Conservation (phyloP, 768 basidiomycete genomes). For the Pulveroboletus sp. region DNA sequence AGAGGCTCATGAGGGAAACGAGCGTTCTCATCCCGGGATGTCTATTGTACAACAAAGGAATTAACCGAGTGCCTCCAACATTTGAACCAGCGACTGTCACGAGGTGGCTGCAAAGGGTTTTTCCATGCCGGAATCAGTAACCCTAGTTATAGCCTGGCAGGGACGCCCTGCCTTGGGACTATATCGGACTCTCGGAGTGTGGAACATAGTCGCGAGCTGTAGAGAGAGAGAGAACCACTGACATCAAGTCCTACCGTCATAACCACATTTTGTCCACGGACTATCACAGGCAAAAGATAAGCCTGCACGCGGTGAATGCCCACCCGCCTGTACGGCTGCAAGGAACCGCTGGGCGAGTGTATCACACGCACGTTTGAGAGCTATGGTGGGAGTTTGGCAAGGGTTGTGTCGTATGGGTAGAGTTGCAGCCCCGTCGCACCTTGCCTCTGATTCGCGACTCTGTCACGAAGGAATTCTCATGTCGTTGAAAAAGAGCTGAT, state of each 20-base stretch:
- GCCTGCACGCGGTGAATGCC: no score
- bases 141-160: background rate
- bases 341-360: background rate
- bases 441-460: background rate
- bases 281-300: no score
- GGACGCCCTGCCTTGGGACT: no score
- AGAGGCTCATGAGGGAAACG: background rate
- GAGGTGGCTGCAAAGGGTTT: no score
- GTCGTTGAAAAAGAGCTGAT: background rate
- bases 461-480: background rate
- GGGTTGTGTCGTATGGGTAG: background rate
- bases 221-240: background rate
- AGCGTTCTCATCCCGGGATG: background rate
- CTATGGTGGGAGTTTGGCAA: background rate
- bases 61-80: background rate
- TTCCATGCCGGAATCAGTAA: background rate
- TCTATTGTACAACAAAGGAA: background rate
- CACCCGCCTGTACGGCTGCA: no score
- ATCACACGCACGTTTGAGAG: background rate
- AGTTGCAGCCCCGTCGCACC: background rate
- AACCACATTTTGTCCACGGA: no score
- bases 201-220: no score
- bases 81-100: background rate
- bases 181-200: no score
- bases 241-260: no score